Evolutionary conservation across 208 protist species (phyloP).

Genomic region (Trypanosoma grayi): DNA sequence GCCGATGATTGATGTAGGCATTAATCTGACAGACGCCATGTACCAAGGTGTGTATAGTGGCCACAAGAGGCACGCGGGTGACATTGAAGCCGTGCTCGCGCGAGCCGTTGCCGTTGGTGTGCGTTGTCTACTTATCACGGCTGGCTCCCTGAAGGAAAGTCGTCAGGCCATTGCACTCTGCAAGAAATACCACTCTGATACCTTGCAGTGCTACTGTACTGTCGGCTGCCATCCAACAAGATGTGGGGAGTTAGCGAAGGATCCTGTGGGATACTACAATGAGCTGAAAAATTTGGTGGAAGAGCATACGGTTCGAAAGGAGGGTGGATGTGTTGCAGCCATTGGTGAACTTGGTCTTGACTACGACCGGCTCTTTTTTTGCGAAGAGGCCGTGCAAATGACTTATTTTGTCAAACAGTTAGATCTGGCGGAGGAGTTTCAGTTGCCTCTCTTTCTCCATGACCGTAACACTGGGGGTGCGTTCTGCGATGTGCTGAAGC

Average conservation of each 20-base stretch:
- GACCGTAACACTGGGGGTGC: conserved; percentile 88
- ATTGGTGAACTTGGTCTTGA: conserved; percentile 90
- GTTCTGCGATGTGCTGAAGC: conserved; percentile 64
- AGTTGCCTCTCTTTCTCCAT: conserved; percentile 94
- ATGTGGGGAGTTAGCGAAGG: conserved; percentile 67
- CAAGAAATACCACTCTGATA: conserved; percentile 32
- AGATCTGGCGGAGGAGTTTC: conserved; percentile 67
- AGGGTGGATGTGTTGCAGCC: conserved; percentile 71
- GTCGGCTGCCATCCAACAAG: conserved; percentile 90
- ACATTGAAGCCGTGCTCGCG: conserved; percentile 61
- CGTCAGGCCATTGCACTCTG: conserved; percentile 59
- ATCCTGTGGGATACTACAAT: conserved; percentile 51
- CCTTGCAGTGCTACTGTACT: conserved; percentile 55
- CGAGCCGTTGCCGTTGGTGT: conserved; percentile 56
- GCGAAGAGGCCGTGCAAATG: conserved; percentile 81
- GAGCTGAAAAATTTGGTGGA: conserved; percentile 48
- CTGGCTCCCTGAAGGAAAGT: conserved; percentile 55
- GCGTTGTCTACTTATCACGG: conserved; percentile 72
- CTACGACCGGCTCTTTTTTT: conserved; percentile 95
- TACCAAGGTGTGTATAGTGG: conserved; percentile 73
- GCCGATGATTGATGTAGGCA: conserved; percentile 81
- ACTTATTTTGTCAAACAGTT: conserved; percentile 84
- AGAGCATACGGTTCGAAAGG: conserved; percentile 42
- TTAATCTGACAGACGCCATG: conserved; percentile 85
- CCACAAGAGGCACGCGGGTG: conserved; percentile 40